phyloP scores from a whole-genome alignment of 2,329 filamentous ascomycete species.

The Polytolypa hystricis region DNA sequence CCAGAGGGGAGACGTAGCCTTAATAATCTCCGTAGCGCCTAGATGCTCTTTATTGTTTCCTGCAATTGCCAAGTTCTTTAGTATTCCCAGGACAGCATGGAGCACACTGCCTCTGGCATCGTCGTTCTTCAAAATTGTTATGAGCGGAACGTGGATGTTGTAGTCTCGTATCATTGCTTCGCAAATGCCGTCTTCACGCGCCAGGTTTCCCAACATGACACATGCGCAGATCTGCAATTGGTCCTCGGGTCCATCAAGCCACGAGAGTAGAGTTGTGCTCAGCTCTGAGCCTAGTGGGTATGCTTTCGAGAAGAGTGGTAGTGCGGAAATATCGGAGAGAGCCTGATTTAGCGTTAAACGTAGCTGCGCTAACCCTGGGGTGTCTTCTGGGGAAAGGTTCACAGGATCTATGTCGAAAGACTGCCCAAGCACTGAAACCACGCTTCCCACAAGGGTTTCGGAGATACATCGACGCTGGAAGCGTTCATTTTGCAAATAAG shows the following conservation, averaged over 20 bases:
- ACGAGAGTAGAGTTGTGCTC: constrained; percentile 27
- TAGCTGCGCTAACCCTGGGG: constrained; percentile 23
- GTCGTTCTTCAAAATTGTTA: constrained; percentile 26
- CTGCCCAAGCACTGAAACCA: constrained; percentile 23
- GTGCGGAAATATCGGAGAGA: constrained; percentile 31
- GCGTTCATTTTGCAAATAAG: constrained; percentile 26
- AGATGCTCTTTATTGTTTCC: constrained; percentile 30
- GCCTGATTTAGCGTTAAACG: constrained; percentile 30
- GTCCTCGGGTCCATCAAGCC: constrained; percentile 29
- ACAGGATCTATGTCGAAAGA: constrained; percentile 21
- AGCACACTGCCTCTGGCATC: constrained; percentile 31
- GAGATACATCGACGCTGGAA: constrained; percentile 29
- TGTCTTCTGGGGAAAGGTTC: constrained; percentile 23
- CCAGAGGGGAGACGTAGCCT: constrained; percentile 30
- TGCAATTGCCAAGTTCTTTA: constrained; percentile 39
- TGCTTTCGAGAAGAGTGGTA: constrained; percentile 23
- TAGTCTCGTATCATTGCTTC: constrained; percentile 28
- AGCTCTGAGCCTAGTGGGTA: constrained; percentile 31
- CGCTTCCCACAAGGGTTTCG: constrained; percentile 21
- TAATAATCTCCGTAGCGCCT: constrained; percentile 29
- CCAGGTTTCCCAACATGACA: constrained; percentile 38
- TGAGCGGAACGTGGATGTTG: constrained; percentile 30
- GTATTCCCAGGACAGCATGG: constrained; percentile 34
- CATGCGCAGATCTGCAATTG: constrained; percentile 37
- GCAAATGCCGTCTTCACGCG: constrained; percentile 34